These are phyloP conservation scores for Phytophthora tentaculata DNA, from an alignment of 352 stramenopile genomes.

Conservation along the genomic window DNA sequence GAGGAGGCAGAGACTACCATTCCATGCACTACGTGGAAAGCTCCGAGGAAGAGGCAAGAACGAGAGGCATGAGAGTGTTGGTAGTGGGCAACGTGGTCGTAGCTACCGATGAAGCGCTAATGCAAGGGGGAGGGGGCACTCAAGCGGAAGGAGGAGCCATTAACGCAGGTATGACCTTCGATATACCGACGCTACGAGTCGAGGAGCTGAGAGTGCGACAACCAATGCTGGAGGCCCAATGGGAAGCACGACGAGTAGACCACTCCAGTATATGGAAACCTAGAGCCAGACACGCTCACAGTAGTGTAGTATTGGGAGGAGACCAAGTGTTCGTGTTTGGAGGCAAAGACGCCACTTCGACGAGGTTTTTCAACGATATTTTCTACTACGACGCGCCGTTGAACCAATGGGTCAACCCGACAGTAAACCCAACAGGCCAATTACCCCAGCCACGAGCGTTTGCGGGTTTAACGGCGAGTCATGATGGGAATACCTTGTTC, in stretches of 20 bases:
- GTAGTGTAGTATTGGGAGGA: slow-evolving; percentile 66
- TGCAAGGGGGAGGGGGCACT: slow-evolving; percentile 19
- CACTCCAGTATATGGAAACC: slow-evolving; percentile 64
- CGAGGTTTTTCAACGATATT: slow-evolving; percentile 70
- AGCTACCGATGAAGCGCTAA: slow-evolving; percentile 25
- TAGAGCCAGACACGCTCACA: slow-evolving; percentile 59
- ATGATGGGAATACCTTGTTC: slow-evolving; percentile 63
- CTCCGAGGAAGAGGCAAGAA: slow-evolving; percentile 38
- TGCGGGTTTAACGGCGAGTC: slow-evolving; percentile 51
- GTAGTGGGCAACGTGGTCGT: slow-evolving; percentile 71
- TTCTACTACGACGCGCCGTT: slow-evolving; percentile 76
- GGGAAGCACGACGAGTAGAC: slow-evolving; percentile 44
- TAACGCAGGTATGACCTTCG: slow-evolving; percentile 39
- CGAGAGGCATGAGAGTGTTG: slow-evolving; percentile 57
- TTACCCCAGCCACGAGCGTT: slow-evolving; percentile 54
- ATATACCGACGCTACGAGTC: slow-evolving; percentile 58
- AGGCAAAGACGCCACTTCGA: slow-evolving; percentile 57
- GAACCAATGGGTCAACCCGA: slow-evolving; percentile 61
- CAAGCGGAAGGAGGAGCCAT: slow-evolving; percentile 18
- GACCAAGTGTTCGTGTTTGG: slow-evolving; percentile 77
- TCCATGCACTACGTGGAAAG: slow-evolving; percentile 76
- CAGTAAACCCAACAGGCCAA: slow-evolving; percentile 33
- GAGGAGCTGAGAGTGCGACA: slow-evolving; percentile 69
- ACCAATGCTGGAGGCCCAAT: slow-evolving; percentile 57
- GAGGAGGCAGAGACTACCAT: slow-evolving; percentile 61